These are phyloP conservation scores for Morella rubra DNA, from an alignment of 306 rosid genomes.

Conservation along the genomic window DNA sequence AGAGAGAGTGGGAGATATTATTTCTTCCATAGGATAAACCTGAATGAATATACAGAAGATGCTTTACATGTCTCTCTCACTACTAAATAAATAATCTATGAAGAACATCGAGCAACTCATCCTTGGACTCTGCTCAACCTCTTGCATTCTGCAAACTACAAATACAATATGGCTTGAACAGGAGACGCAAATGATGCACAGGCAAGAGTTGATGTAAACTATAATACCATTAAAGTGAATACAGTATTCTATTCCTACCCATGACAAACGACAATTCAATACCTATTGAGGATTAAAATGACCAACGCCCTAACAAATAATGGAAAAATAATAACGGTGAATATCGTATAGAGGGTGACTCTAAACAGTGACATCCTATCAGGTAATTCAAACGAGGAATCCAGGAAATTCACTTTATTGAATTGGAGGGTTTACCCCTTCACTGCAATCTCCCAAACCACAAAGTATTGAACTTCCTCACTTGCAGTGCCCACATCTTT, in stretches of 20 bases:
- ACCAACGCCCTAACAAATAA: constrained; percentile 38
- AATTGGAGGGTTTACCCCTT: constrained; percentile 27
- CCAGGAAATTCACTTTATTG: constrained; percentile 21
- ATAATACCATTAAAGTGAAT: constrained; percentile 24
- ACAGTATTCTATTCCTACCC: constrained; percentile 32
- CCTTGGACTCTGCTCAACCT: constrained; percentile 6
- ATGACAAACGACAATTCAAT: constrained; percentile 38
- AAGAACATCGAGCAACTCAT: constrained; percentile 12
- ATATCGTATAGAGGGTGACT: constrained; percentile 29
- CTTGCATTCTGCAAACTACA: constrained; percentile 16
- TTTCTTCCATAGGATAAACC: constrained; percentile 33
- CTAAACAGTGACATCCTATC: constrained; percentile 32
- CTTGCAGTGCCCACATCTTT: constrained; percentile 16
- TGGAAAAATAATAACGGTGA: constrained; percentile 25
- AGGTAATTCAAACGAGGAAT: constrained; percentile 5
- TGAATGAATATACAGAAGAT: constrained; percentile 32
- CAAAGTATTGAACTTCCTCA: constrained; percentile 12
- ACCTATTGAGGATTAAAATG: constrained; percentile 45
- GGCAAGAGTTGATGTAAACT: constrained; percentile 34
- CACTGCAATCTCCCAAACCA: constrained; percentile 26
- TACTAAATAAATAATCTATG: constrained; percentile 23
- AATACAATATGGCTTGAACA: constrained; percentile 26
- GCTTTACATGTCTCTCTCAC: constrained; percentile 28
- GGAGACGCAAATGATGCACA: constrained; percentile 36
- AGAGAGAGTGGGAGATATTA: constrained; percentile 15